Percentiles rank a stretch among this genome's conserved stretches.
These are phyloP conservation scores for Fibroporia radiculosa DNA, from an alignment of 768 basidiomycete species.

Conservation along the genomic window DNA sequence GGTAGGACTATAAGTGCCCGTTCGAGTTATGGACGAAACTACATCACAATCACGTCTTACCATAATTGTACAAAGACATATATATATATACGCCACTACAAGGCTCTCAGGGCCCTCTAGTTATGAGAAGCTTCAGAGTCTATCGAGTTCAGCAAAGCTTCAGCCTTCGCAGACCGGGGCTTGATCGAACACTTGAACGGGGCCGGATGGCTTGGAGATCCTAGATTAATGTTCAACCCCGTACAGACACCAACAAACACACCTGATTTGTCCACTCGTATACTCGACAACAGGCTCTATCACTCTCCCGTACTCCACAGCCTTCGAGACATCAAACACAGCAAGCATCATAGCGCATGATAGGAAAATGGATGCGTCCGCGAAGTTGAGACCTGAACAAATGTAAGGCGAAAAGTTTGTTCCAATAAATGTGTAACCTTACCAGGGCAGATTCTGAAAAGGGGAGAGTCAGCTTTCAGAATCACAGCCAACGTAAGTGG, in stretches of 20 bases:
- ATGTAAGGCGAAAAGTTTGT: background rate
- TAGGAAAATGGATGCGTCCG: constrained; percentile 24
- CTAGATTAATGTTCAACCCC: background rate
- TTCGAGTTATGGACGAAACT: too few relatives aligned
- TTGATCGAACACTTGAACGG: constrained; percentile 22
- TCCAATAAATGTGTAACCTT: background rate
- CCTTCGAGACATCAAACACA: constrained; percentile 22
- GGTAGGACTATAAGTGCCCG: too few relatives aligned
- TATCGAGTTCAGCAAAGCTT: constrained; percentile 15
- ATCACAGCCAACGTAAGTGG: too few relatives aligned
- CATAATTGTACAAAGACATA: too few relatives aligned
- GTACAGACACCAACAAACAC: background rate
- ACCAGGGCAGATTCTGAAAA: constrained; percentile 16
- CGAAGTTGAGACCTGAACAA: constrained; percentile 20
- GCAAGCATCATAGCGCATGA: constrained; percentile 24
- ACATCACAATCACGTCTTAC: too few relatives aligned
- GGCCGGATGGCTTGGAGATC: constrained; percentile 16
- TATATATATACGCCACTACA: too few relatives aligned
- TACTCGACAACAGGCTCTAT: constrained; percentile 19
- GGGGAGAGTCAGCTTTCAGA: too few relatives aligned
- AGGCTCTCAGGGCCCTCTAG: too few relatives aligned
- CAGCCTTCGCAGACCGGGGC: constrained; percentile 21
- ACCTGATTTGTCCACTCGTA: constrained; percentile 21
- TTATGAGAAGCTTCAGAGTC: too few relatives aligned
- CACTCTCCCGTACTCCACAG: constrained; percentile 20